Evolutionary conservation across 257 asterid species (phyloP).

Genomic region (Nicotiana attenuata): DNA sequence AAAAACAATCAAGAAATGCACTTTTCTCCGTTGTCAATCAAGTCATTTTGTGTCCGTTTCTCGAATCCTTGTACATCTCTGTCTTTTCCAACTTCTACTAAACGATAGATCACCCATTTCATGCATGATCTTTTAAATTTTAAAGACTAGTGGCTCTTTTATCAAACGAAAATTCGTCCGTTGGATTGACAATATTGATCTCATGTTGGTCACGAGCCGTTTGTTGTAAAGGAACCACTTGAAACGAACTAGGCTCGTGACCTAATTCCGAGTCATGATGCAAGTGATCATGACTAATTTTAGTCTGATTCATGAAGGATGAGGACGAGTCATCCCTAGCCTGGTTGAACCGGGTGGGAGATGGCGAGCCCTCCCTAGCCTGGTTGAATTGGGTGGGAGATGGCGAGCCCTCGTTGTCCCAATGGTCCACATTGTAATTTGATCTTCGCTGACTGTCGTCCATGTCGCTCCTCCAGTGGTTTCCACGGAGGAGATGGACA

Average conservation of each 20-base stretch:
- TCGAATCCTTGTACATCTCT: too few relatives aligned
- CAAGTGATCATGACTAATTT: slow-evolving; percentile 25
- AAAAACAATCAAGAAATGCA: neutral
- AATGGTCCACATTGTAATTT: slow-evolving; percentile 23
- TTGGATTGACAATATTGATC: slow-evolving; percentile 23
- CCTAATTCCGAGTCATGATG: neutral
- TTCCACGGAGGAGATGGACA: slow-evolving; percentile 52
- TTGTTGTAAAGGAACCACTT: slow-evolving; percentile 32
- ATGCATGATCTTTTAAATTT: neutral
- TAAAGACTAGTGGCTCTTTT: slow-evolving; percentile 13
- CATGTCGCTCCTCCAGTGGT: slow-evolving; percentile 31
- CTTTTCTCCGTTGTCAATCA: too few relatives aligned
- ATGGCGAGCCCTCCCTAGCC: slow-evolving; percentile 16
- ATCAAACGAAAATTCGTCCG: slow-evolving; percentile 49
- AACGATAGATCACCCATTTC: too few relatives aligned
- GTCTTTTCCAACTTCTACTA: too few relatives aligned
- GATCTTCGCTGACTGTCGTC: slow-evolving; percentile 38
- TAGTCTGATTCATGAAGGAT: slow-evolving; percentile 25
- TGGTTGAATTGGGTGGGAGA: slow-evolving; percentile 36
- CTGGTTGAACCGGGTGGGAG: slow-evolving; percentile 25
- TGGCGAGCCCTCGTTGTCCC: slow-evolving; percentile 44
- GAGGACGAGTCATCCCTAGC: slow-evolving; percentile 18
- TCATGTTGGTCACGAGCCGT: slow-evolving; percentile 12
- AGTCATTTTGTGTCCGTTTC: too few relatives aligned
- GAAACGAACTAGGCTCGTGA: slow-evolving; percentile 20